phyloP scores from a whole-genome alignment of 1,284 basidiomycete genomes.

The Austroboletus novae-zelandiae region DNA sequence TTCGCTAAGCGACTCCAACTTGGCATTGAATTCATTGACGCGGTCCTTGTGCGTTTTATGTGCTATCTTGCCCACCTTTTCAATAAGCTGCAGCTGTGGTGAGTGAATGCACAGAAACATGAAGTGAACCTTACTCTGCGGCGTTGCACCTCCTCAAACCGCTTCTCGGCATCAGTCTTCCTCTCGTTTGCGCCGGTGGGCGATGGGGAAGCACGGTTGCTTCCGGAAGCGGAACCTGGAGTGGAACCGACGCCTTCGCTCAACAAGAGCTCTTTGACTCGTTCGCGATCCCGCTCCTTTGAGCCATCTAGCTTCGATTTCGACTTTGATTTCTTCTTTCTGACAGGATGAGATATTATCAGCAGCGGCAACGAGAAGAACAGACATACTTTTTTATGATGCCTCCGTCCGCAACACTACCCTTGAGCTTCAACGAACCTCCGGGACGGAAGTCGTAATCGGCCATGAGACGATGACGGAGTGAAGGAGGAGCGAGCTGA shows the following conservation, averaged over 20 bases:
- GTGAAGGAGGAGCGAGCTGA: slow-evolving; percentile 23
- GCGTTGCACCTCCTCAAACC: slow-evolving; percentile 85
- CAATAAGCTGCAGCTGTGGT: slow-evolving; percentile 57
- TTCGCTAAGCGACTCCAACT: slow-evolving; percentile 86
- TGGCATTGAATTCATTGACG: slow-evolving; percentile 87
- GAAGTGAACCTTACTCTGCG: slow-evolving; percentile 61
- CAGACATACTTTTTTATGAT: slow-evolving; percentile 76
- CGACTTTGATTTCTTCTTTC: slow-evolving; percentile 86
- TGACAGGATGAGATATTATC: slow-evolving; percentile 32
- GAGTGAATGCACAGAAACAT: neutral
- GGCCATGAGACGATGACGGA: slow-evolving; percentile 47
- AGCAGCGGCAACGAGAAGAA: slow-evolving; percentile 1
- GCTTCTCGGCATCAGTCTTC: slow-evolving; percentile 88
- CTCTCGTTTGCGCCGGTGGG: slow-evolving; percentile 43
- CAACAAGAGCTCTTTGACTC: slow-evolving; percentile 49
- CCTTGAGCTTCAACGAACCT: slow-evolving; percentile 89
- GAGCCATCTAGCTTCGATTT: slow-evolving; percentile 41
- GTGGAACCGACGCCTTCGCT: slow-evolving; percentile 44
- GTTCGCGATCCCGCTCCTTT: slow-evolving; percentile 44
- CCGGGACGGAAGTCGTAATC: slow-evolving; percentile 87
- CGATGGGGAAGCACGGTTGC: slow-evolving; percentile 58
- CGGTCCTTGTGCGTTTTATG: slow-evolving; percentile 93
- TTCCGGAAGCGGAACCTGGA: slow-evolving; percentile 49
- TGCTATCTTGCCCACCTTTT: slow-evolving; percentile 79
- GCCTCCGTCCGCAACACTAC: slow-evolving; percentile 72